phyloP scores from a whole-genome alignment of 106 monocot genomes.

The Amphibolis antarctica region DNA sequence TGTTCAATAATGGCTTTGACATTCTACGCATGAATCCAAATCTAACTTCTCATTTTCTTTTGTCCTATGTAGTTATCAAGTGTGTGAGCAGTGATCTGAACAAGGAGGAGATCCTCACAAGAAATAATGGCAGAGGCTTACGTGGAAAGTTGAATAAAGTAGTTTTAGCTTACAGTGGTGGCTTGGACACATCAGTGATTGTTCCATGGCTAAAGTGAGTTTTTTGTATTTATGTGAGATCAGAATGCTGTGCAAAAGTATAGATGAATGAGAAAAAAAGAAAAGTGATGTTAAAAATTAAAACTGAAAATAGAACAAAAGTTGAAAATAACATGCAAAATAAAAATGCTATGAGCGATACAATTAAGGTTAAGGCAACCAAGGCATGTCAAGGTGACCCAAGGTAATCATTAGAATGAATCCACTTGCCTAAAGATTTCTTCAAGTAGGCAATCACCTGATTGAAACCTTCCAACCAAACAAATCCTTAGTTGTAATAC shows the following conservation, averaged over 20 bases:
- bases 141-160: slow-evolving; percentile 87
- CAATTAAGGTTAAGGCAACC: too few species aligned
- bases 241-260: background rate
- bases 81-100: background rate
- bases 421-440: too few species aligned
- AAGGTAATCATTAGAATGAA: too few species aligned
- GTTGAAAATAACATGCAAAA: too few species aligned
- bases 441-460: too few species aligned
- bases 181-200: slow-evolving; percentile 96
- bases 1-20: background rate
- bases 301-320: too few species aligned
- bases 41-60: background rate
- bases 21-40: background rate
- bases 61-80: slow-evolving; percentile 2
- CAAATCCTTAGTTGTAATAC: too few species aligned
- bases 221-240: background rate
- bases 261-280: too few species aligned
- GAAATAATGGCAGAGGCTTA: slow-evolving; percentile 25
- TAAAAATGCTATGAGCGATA: too few species aligned
- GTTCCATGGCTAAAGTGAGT: slow-evolving; percentile 90
- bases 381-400: too few species aligned
- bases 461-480: too few species aligned
- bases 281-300: too few species aligned
- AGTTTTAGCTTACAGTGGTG: slow-evolving; percentile 96
- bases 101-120: background rate